Percentiles rank a stretch among this genome's conserved stretches.
Evolutionary conservation across 1,284 basidiomycete species (phyloP).

Genomic region (Papiliotrema flavescens): DNA sequence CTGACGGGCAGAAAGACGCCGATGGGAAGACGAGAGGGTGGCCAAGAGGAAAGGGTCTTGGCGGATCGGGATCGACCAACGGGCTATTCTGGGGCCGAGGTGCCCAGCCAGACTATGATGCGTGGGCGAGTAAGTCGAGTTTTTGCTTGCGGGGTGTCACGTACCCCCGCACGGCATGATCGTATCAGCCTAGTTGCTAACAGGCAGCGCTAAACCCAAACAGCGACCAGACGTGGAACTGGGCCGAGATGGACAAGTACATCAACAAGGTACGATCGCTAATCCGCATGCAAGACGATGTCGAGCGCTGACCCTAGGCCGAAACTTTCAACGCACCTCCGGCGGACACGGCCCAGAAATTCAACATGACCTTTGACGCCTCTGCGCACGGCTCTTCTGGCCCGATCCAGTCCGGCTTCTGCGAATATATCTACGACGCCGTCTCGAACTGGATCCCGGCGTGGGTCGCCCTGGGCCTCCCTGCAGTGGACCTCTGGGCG

Average conservation of each 20-base stretch:
- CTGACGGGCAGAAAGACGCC: slow-evolving; percentile 20
- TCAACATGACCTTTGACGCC: slow-evolving; percentile 46
- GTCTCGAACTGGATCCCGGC: slow-evolving; percentile 56
- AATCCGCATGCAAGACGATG: not conserved
- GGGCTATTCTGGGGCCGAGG: slow-evolving; percentile 60
- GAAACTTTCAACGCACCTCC: slow-evolving; percentile 50
- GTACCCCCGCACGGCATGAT: not conserved
- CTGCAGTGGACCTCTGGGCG: slow-evolving; percentile 47
- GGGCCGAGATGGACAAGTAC: slow-evolving; percentile 44
- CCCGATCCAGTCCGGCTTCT: slow-evolving; percentile 49
- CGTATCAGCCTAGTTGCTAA: not conserved
- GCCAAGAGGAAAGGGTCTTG: slow-evolving; percentile 66
- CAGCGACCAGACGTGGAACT: slow-evolving; percentile 43
- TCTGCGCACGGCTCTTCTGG: slow-evolving; percentile 53
- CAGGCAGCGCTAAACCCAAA: slow-evolving; percentile 37
- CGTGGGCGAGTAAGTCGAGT: slow-evolving; percentile 44
- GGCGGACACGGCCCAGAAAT: slow-evolving; percentile 27
- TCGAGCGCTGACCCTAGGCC: slow-evolving; percentile 24
- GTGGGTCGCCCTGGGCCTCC: slow-evolving; percentile 54
- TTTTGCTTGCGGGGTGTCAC: too few relatives aligned
- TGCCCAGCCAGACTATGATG: slow-evolving; percentile 47
- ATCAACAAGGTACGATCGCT: slow-evolving; percentile 39
- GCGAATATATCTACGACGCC: slow-evolving; percentile 51
- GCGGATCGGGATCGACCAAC: slow-evolving; percentile 66
- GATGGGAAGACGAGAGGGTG: slow-evolving; percentile 44